Evolutionary conservation across 2,329 filamentous ascomycete genomes (phyloP).

Genomic region (Diaporthe humulicola): DNA sequence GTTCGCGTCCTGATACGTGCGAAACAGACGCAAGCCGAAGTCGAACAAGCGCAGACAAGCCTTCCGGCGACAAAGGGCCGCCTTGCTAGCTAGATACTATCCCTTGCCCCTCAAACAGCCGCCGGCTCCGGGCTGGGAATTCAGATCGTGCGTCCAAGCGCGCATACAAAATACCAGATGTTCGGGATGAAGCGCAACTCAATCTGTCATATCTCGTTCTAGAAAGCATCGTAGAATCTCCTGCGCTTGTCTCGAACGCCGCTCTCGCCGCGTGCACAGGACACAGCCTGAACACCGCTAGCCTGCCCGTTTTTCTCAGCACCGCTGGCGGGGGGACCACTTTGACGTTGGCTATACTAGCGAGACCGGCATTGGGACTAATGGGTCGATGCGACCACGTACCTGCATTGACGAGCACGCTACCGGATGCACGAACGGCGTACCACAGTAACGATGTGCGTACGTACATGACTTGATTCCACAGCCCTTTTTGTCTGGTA

Average conservation of each 20-base stretch:
- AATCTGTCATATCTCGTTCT: slow-evolving; percentile 29
- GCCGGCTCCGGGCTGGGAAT: slow-evolving; percentile 14
- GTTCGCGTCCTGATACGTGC: slow-evolving; percentile 13
- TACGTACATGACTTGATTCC: not conserved
- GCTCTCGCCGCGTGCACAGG: slow-evolving; percentile 22
- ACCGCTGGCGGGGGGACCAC: not conserved
- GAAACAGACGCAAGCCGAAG: not conserved
- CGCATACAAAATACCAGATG: slow-evolving; percentile 16
- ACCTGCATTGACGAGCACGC: slow-evolving; percentile 30
- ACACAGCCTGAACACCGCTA: slow-evolving; percentile 7
- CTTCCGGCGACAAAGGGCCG: not conserved
- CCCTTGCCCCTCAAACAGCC: slow-evolving; percentile 27
- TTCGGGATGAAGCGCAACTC: slow-evolving; percentile 29
- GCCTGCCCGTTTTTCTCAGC: slow-evolving; percentile 29
- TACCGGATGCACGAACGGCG: slow-evolving; percentile 6
- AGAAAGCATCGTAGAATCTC: slow-evolving; percentile 25
- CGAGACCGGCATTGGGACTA: slow-evolving; percentile 7
- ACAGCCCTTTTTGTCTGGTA: not conserved
- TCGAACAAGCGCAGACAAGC: not conserved
- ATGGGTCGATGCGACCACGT: slow-evolving; percentile 7
- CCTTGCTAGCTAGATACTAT: not conserved
- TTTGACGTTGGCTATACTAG: slow-evolving; percentile 24
- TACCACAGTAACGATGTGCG: not conserved
- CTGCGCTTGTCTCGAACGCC: slow-evolving; percentile 1
- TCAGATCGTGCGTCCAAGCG: slow-evolving; percentile 23